phyloP scores from a whole-genome alignment of 345 rosid genomes.

The Pistacia integerrima region DNA sequence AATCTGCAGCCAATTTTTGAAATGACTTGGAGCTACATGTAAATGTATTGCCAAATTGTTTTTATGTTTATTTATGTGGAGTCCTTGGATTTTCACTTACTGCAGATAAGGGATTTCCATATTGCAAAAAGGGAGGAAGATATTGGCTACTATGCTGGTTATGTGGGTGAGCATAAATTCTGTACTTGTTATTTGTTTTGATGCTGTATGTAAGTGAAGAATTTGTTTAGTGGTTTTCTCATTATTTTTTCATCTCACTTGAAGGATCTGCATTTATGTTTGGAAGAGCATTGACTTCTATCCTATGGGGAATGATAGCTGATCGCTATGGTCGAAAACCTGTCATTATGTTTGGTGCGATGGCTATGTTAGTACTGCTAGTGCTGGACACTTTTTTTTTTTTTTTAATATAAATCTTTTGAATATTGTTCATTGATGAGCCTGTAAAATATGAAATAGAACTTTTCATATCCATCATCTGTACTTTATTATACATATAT shows the following conservation, averaged over 20 bases:
- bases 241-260: background rate
- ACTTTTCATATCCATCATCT: background rate
- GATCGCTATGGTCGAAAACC: slow-evolving; percentile 85
- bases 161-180: slow-evolving; percentile 48
- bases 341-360: slow-evolving; percentile 52
- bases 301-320: slow-evolving; percentile 75
- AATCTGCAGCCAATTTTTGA: background rate
- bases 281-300: slow-evolving; percentile 81
- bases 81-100: slow-evolving; percentile 9
- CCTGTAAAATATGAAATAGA: background rate
- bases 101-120: slow-evolving; percentile 71
- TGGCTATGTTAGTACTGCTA: slow-evolving; percentile 56
- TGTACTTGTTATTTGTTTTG: background rate
- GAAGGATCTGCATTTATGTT: slow-evolving; percentile 84
- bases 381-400: background rate
- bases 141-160: slow-evolving; percentile 88
- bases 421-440: background rate
- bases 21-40: background rate
- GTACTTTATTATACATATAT: background rate
- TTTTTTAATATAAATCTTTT: background rate
- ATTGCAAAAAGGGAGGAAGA: slow-evolving; percentile 81
- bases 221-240: background rate
- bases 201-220: background rate
- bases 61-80: slow-evolving; percentile 2
- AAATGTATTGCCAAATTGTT: background rate